Evolutionary conservation across 371 early-diverging fungal genomes (phyloP), one percentile per base, ranked within the genome.

Genomic region (Mortierella sp.): DNA sequence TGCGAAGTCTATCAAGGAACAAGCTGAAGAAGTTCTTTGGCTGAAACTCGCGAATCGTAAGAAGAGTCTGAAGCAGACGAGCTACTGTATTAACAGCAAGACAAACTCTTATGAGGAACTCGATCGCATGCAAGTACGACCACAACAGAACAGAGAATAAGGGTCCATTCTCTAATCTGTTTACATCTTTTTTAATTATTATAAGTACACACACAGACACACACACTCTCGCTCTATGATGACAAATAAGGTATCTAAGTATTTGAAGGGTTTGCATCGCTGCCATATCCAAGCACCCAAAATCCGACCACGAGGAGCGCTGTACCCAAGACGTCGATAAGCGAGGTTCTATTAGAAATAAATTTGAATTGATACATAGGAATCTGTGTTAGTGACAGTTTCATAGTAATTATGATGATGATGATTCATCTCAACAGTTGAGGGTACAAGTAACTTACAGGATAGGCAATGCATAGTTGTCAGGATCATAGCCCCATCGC

Each of bases 401-500:
- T 35, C 35, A 35, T 35, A 8, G 6, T 6, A n/a, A n/a, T 47
- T 47, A 35, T 35, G 35, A 5, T 6, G 35, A 3, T 35, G 35
- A 35, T 30, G 35, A 35, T 35, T 35, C 35, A 35, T 35, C 35
- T 35, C 51, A 51, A 9, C 51, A n/a, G 5, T 43, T 43, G 16
- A 43, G 11, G 14, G 16, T 24, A 9, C 52, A 20, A 30, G 28
- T 20, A 14, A 73, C 80, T 75, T 79, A 79, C 80, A 96, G 74
- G 43, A 93, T 89, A 22, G 96, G 95, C 70, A 95, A 84, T n/a
- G 93, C 92, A 75, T 93, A 94, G 77, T 95, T 93, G 64, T 96
- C 95, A 12, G 95, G 95, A 66, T 96, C 95, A 62, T 93, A 91
- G 24, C 90, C 89, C 45, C 85, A 84, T 43, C 85, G 75, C 96